Base-by-base conservation (phyloP, 805 yeast genomes). In the Grigorovia jiainica region DNA sequence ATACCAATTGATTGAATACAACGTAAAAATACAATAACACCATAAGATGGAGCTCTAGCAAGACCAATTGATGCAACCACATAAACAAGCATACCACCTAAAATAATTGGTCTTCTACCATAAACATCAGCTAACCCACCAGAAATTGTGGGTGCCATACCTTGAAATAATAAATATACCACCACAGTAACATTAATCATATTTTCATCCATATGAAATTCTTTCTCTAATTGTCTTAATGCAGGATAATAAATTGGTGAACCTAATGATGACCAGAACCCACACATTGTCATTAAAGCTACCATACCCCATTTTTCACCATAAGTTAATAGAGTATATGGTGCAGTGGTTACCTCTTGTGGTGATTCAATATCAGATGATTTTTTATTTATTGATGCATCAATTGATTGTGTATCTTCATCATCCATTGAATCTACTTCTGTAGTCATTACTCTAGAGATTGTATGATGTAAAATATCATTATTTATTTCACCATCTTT, bases 221-320 rank as follows among this genome's bases (percentile, higher is more conserved):
- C 61, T 2, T 59, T 50, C 35, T 77, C 75, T 18, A 87, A 60
- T 20, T 71, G 68, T 2, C 79, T 75, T 20, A 87, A 63, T 0
- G 89, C 87, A 0, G 95, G 95, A 61, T 85, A 80, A 57, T 82
- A 87, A 16, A 86, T 82, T 2, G 94, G 87, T 47, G 84, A 74
- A 2, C 87, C 77, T 4, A 82, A 62, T 0, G 92, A 70, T 3
- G 94, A 83, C 73, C 84, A 80, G 41, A 77, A 64, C 0, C 85
- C 63, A 27, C 61, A 58, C 46, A 55, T 53, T 2, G 61, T 57
- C 24, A 60, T 42, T 18, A 61, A 39, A 1, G 50, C 50, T 2
- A 61, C 61, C 60, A 59, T 58, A 7, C 40, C 41, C 60, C 63
- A 61, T 40, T 60, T 57, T 38, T 57, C 58, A 7, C 40, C 24